phyloP scores from a whole-genome alignment of 2,329 filamentous ascomycete genomes.

The Lachnellula hyalina region DNA sequence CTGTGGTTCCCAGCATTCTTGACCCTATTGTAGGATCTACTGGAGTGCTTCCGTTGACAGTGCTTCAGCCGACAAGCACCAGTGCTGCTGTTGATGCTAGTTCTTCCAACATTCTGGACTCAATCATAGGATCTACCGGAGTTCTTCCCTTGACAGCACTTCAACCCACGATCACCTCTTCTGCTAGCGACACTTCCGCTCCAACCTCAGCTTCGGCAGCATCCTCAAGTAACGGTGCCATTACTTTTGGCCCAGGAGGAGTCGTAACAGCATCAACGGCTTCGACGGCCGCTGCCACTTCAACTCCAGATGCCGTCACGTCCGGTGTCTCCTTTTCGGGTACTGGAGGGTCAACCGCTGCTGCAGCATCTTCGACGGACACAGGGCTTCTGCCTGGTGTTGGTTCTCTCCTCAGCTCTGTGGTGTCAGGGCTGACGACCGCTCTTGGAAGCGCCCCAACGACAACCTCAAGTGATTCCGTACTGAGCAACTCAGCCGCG shows the following conservation, averaged over 20 bases:
- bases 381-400: neutral
- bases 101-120: neutral
- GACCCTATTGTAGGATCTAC: neutral
- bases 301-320: conserved; percentile 5
- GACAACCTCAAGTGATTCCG: too few relatives aligned
- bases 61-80: conserved; percentile 1
- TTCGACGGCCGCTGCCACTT: conserved; percentile 2
- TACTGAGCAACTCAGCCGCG: too few relatives aligned
- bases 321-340: conserved; percentile 15
- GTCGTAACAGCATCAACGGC: conserved; percentile 19
- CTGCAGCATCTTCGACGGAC: neutral
- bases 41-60: neutral
- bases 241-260: conserved; percentile 29
- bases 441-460: neutral
- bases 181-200: too few relatives aligned
- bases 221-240: conserved; percentile 16
- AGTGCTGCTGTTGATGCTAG: neutral
- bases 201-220: neutral
- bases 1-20: neutral
- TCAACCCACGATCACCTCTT: neutral
- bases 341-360: conserved; percentile 10
- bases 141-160: neutral
- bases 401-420: neutral
- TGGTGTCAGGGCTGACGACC: neutral
- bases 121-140: neutral